These are phyloP conservation scores for Pulveroboletus sp. DNA, from an alignment of 768 basidiomycete genomes.

Conservation along the genomic window DNA sequence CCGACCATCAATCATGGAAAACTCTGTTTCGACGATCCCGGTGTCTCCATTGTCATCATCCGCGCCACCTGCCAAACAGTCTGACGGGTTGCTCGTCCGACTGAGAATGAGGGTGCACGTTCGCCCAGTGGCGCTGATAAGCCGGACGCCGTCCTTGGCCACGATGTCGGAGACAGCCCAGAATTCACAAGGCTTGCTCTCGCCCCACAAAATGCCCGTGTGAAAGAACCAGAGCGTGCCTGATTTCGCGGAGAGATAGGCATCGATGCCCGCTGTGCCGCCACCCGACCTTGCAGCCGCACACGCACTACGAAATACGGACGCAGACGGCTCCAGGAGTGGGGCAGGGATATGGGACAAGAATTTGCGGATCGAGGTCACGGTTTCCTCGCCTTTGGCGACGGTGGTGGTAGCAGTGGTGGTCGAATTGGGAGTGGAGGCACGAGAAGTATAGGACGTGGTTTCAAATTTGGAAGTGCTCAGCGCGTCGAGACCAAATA, in stretches of 20 bases:
- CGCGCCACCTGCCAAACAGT: not conserved
- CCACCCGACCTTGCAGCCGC: constrained; percentile 30
- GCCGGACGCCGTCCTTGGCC: constrained; percentile 45
- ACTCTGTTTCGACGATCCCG: constrained; percentile 56
- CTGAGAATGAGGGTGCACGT: constrained; percentile 60
- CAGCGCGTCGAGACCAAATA: constrained; percentile 66
- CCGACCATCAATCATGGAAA: constrained; percentile 65
- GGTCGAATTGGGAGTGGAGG: constrained; percentile 22
- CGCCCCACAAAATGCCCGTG: constrained; percentile 67
- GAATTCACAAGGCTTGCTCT: constrained; percentile 73
- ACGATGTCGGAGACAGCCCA: constrained; percentile 62
- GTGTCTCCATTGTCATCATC: constrained; percentile 24
- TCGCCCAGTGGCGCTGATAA: constrained; percentile 61
- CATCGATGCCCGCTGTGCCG: constrained; percentile 60
- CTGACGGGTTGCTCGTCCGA: constrained; percentile 22
- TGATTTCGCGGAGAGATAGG: constrained; percentile 65
- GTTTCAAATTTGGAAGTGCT: constrained; percentile 43
- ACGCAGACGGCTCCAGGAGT: constrained; percentile 43
- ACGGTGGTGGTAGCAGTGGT: constrained; percentile 29
- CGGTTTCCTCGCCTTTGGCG: constrained; percentile 51
- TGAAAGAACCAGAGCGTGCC: constrained; percentile 71
- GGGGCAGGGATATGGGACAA: constrained; percentile 44
- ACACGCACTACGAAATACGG: constrained; percentile 55
- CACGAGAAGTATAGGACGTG: constrained; percentile 32
- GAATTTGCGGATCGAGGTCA: constrained; percentile 46